A percentile compares a stretch with the other conserved stretches of the same genome.
Evolutionary conservation across 164 flowering plant genomes (phyloP).

Genomic region (Vitis cinerea): DNA sequence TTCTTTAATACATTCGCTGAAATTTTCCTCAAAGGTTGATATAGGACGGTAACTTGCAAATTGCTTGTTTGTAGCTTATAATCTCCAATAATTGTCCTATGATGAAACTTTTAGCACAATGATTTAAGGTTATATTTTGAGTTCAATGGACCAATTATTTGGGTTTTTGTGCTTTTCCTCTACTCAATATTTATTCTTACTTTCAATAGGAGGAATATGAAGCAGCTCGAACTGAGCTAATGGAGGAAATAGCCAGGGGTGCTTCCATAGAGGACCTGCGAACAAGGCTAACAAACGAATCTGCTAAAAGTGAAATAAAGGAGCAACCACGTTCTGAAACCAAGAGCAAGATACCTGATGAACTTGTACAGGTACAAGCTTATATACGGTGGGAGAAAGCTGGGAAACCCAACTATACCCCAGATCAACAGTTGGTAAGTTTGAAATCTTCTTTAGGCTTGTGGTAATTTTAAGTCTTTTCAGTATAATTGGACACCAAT

Average conservation of each 20-base stretch:
- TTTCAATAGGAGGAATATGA: slow-evolving; percentile 75
- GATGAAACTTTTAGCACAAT: too few species aligned
- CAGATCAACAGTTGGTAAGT: slow-evolving; percentile 65
- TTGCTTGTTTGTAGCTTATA: neutral
- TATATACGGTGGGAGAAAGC: slow-evolving; percentile 86
- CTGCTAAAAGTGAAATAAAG: slow-evolving; percentile 31
- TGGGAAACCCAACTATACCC: slow-evolving; percentile 74
- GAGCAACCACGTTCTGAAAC: slow-evolving; percentile 32
- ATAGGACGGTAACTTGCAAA: neutral
- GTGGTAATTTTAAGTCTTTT: neutral
- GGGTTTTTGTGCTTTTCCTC: neutral
- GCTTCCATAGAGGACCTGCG: slow-evolving; percentile 64
- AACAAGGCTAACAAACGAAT: slow-evolving; percentile 47
- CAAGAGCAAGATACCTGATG: slow-evolving; percentile 56
- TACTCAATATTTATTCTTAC: neutral
- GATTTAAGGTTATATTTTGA: neutral
- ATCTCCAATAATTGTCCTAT: neutral
- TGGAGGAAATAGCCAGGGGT: slow-evolving; percentile 77
- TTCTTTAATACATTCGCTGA: too few species aligned
- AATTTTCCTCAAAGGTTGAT: too few species aligned
- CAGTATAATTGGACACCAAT: neutral
- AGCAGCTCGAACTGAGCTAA: slow-evolving; percentile 84
- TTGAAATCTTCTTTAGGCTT: slow-evolving; percentile 7
- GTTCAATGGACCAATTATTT: neutral
- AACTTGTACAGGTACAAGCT: slow-evolving; percentile 73